A percentile compares a stretch with the other conserved stretches of the same genome.
These are phyloP conservation scores for Glycine soja DNA, from an alignment of 306 rosid genomes.

Conservation along the genomic window DNA sequence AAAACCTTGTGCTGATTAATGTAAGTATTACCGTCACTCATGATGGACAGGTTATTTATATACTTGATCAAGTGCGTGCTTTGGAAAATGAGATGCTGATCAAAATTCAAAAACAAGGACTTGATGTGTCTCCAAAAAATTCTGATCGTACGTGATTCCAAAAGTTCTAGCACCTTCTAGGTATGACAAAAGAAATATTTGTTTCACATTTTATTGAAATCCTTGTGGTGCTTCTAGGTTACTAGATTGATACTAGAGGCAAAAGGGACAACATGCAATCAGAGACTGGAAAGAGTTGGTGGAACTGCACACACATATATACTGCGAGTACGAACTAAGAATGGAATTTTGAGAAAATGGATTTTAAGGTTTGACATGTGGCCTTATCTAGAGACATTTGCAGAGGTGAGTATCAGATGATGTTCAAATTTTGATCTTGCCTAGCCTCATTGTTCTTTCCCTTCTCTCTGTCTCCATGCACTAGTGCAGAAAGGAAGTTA, in stretches of 20 bases:
- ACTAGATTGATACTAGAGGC: conserved; percentile 77
- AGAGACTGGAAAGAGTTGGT: conserved; percentile 68
- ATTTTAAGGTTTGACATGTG: conserved; percentile 84
- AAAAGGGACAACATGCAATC: conserved; percentile 79
- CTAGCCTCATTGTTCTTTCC: not conserved
- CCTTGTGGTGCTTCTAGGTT: conserved; percentile 52
- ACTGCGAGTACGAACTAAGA: conserved; percentile 71
- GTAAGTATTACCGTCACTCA: not conserved
- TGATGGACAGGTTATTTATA: conserved; percentile 66
- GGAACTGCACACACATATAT: conserved; percentile 72
- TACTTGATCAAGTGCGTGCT: conserved; percentile 86
- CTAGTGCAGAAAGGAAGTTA: not conserved
- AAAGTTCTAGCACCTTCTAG: not conserved
- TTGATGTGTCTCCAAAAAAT: conserved; percentile 70
- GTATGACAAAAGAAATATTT: not conserved
- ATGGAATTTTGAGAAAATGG: conserved; percentile 77
- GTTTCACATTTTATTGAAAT: conserved; percentile 5
- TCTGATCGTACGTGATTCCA: conserved; percentile 61
- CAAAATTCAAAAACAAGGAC: conserved; percentile 72
- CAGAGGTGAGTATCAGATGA: conserved; percentile 54
- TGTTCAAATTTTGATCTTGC: not conserved
- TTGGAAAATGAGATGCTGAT: conserved; percentile 78
- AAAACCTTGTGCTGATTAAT: not conserved
- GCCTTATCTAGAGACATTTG: conserved; percentile 84
- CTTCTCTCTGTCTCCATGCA: not conserved